Base-by-base conservation (phyloP, 805 yeast genomes). In the Spathaspora hagerdaliae region DNA sequence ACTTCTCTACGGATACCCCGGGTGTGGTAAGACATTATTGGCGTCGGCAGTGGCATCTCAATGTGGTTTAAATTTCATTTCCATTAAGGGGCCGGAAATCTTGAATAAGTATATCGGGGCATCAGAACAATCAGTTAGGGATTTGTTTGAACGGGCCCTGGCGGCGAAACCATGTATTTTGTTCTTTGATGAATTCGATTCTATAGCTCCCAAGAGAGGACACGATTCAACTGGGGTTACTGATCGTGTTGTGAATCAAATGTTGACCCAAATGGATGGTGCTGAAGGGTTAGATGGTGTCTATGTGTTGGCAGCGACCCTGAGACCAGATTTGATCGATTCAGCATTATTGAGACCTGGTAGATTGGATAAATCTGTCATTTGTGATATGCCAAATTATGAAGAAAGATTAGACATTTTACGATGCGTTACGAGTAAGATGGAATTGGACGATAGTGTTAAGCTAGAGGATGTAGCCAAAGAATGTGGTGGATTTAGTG, bases 231-330 rank as follows among this genome's bases (percentile, higher is more conserved):
- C 98, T 0, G 98, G 98, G 46, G 98, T 94, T 4, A 94, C 98
- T 2, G 99, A 94, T 62, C 77, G 99, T 55, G 97, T 94, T 36
- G 99, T 94, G 26, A 94, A 94, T 65, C 99, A 94, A 61, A 79
- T 94, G 81, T 77, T 94, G 56, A 94, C 99, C 0, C 97, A 94
- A 61, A 91, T 94, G 96, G 99, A 94, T 64, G 99, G 99, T 69
- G 98, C 98, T 0, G 98, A 94, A 63, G 97, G 98, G 0, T 71
- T 91, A 27, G 97, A 91, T 56, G 97, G 98, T 3, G 98, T 94
- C 2, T 92, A 94, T 60, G 96, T 94, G 0, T 72, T 94, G 26
- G 98, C 98, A 0, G 99, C 98, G 1, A 94, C 98, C 0, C 83
- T 94, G 55, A 76, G 99, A 56, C 99, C 99, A 0, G 99, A 94